Percentiles rank a stretch among this genome's conserved stretches.
Evolutionary conservation across 139 green algal genomes (phyloP).

Genomic region (Coccomyxa sp.): DNA sequence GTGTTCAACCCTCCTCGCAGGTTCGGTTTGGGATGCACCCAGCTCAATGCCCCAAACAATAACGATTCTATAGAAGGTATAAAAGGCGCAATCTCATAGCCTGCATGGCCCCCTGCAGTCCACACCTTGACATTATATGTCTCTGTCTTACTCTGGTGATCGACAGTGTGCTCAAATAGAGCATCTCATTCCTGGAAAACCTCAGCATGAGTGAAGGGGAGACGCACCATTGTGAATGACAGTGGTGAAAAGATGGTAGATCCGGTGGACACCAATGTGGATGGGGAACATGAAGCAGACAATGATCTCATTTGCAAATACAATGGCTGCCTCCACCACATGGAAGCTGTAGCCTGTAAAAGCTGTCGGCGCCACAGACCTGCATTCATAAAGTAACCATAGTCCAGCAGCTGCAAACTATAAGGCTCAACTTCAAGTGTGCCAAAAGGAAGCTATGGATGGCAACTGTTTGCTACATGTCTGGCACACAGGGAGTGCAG

Average conservation of each 20-base stretch:
- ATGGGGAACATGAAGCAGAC: constrained; percentile 78
- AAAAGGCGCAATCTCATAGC: constrained; percentile 84
- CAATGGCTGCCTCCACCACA: constrained; percentile 67
- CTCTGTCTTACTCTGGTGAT: not conserved
- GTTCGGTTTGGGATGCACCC: not conserved
- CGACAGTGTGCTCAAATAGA: not conserved
- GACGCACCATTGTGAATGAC: constrained; percentile 73
- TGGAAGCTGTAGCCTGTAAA: constrained; percentile 89
- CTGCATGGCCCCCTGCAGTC: constrained; percentile 68
- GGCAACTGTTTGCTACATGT: not conserved
- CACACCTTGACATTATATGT: not conserved
- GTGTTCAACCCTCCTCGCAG: constrained; percentile 63
- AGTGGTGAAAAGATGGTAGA: constrained; percentile 84
- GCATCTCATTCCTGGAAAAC: not conserved
- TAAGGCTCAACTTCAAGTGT: not conserved
- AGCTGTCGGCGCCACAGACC: constrained; percentile 65
- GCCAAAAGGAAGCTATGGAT: not conserved
- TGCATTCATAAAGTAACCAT: constrained; percentile 19
- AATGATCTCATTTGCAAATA: constrained; percentile 87
- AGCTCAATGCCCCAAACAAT: not conserved
- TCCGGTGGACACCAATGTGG: constrained; percentile 68
- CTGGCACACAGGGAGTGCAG: not conserved
- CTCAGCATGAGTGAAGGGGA: not conserved
- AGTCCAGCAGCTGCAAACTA: not conserved
- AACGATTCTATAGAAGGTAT: constrained; percentile 62